These are phyloP conservation scores for Primulina eburnea DNA, from an alignment of 257 asterid genomes.

Conservation along the genomic window DNA sequence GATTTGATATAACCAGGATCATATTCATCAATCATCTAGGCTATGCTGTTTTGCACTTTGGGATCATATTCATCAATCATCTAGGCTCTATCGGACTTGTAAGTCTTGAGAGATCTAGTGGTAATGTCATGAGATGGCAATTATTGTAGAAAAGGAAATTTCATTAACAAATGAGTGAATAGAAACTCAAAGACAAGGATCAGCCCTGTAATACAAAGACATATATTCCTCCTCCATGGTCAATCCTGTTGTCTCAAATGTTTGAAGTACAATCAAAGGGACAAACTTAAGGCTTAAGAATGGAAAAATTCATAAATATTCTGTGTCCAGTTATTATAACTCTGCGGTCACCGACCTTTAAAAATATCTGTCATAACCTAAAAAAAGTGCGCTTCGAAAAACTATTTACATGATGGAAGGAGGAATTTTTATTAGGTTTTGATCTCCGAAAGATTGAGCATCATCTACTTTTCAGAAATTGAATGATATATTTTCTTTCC, in stretches of 20 bases:
- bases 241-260: not conserved
- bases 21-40: not conserved
- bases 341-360: not conserved
- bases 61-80: not conserved
- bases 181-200: not conserved
- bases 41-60: not conserved
- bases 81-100: not conserved
- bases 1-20: not conserved
- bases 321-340: not conserved
- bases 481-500: constrained; percentile 19
- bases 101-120: not conserved
- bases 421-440: not conserved
- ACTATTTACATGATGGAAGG: not conserved
- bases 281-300: not conserved
- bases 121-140: not conserved
- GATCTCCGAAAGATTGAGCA: not conserved
- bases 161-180: not conserved
- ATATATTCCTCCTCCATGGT: not conserved
- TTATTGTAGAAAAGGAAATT: not conserved
- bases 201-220: not conserved
- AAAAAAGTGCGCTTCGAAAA: too few relatives aligned
- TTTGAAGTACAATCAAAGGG: not conserved
- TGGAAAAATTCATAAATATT: too few relatives aligned
- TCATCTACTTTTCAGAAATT: not conserved
- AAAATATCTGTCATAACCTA: too few relatives aligned